Base-by-base conservation (phyloP, 2,329 filamentous ascomycete genomes). In the Fusarium cyanostomum region DNA sequence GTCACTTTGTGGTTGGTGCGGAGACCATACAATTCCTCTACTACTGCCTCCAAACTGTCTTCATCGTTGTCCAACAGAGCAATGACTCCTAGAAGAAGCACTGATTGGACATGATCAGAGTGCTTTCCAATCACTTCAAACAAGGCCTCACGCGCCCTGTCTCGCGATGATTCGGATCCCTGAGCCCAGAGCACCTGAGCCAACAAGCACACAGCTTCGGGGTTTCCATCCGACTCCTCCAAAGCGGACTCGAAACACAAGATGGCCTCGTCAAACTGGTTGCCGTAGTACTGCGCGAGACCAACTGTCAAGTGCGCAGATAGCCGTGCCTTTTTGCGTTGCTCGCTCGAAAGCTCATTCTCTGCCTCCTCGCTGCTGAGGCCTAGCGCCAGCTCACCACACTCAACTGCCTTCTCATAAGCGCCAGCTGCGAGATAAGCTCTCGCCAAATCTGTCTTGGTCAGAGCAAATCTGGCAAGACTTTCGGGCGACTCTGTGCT, bases 181-280 rank as follows among this genome's bases (percentile, higher is more conserved):
- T 92, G 92, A 0, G 94, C 94, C 94, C 95, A 99, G 1, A 98
- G 83, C 0, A 98, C 91, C 76, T 98, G 92, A 0, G 94, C 91
- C 11, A 98, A 82, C 11, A 97, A 82, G 71, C 94, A 97, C 0
- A 93, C 89, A 1, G 94, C 90, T 71, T 97, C 93, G 0, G 94
- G 90, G 60, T 92, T 88, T 33, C 86, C 85, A 27, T 86, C 80
- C 1, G 91, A 92, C 73, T 96, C 93, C 53, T 89, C 83, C 8
- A 98, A 81, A 0, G 93, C 93, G 3, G 87, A 82, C 63, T 92
- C 87, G 75, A 99, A 96, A 78, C 90, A 93, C 10, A 84, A 81
- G 24, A 97, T 87, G 0, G 93, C 90, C 46, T 87, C 84, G 35
- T 88, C 84, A 64, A 90, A 84, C 21, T 88, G 80, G 21, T 85